Evolutionary conservation across 2,329 filamentous ascomycete species (phyloP), one percentile per base, ranked within the genome.

Genomic region (Ceratocystis harringtonii): DNA sequence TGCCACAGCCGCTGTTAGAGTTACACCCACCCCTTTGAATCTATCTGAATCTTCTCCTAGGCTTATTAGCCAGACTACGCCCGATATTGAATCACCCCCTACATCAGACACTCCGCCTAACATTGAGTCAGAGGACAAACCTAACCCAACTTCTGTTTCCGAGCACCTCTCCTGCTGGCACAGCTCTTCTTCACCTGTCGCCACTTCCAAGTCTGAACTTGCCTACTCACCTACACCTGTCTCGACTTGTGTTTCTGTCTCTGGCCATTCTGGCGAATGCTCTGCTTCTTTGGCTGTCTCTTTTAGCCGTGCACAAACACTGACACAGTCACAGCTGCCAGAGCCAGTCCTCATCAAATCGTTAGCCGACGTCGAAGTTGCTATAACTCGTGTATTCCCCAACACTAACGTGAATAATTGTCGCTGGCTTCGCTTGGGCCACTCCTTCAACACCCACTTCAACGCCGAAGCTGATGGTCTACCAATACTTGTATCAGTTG

Each of bases 331-430:
- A 12, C 41, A 36, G 15, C 30, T 50, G 12, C 30, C 63, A 36
- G 50, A 63, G n/a, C 63, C 63, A 7, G 58, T 67, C 12, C 61
- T 65, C 3, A 67, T 67, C 60, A 67, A 61, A 60, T 67, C 66
- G n/a, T n/a, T 65, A 8, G 22, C 60, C 63, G 66, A 67, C 61
- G 66, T 67, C 5, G 72, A 73, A 71, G 70, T 72, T 25, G 72
- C 76, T 62, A 72, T 79, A 68, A 72, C 70, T 68, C 68, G 69
- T 70, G 68, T 71, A 66, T 64, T 76, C 28, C 72, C 74, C 57
- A 69, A 72, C 63, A 68, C 71, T 44, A 71, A 70, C 28, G 70
- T 79, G 65, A 70, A 73, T 32, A 71, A 71, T 32, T 67, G 63
- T 50, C 66, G 61, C 60, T 65, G 66, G 66, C 66, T 67, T 65